Evolutionary conservation across 805 yeast genomes (phyloP).

Genomic region (Wickerhamomyces kurtzmanii): DNA sequence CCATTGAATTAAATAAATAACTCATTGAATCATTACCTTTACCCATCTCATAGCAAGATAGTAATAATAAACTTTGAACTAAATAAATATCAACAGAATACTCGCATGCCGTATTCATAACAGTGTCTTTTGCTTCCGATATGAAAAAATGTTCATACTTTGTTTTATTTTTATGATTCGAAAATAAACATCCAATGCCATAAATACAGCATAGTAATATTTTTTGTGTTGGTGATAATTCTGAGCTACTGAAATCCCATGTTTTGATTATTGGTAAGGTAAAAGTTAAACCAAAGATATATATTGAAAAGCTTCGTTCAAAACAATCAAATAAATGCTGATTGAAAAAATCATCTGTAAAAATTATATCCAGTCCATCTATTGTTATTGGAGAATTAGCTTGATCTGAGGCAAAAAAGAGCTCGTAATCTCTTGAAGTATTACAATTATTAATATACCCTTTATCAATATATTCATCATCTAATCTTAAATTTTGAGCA

Average conservation of each 20-base stretch:
- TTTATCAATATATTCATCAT: background rate
- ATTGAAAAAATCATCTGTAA: slow-evolving; percentile 9
- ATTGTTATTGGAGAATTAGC: slow-evolving; percentile 4
- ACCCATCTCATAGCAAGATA: slow-evolving; percentile 22
- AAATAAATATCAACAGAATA: slow-evolving; percentile 17
- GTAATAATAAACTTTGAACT: slow-evolving; percentile 14
- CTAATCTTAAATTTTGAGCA: background rate
- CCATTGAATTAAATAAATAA: slow-evolving; percentile 19
- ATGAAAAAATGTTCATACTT: slow-evolving; percentile 11
- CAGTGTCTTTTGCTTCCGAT: slow-evolving; percentile 15
- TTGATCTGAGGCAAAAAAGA: too few relatives aligned
- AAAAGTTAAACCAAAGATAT: slow-evolving; percentile 7
- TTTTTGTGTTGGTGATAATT: slow-evolving; percentile 12
- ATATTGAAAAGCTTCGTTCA: slow-evolving; percentile 6
- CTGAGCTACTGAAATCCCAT: slow-evolving; percentile 11
- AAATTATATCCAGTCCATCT: slow-evolving; percentile 7
- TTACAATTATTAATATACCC: background rate
- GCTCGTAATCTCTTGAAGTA: too few relatives aligned
- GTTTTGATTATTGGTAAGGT: slow-evolving; percentile 5
- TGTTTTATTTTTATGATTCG: slow-evolving; percentile 7
- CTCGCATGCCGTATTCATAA: slow-evolving; percentile 10
- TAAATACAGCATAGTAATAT: slow-evolving; percentile 15
- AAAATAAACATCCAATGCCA: slow-evolving; percentile 16
- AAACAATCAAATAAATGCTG: slow-evolving; percentile 7
- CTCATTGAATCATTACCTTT: slow-evolving; percentile 20